Percentiles rank a stretch among this genome's conserved stretches.
Evolutionary conservation across 2,329 filamentous ascomycete species (phyloP).

Genomic region (Aspergillus bombycis): DNA sequence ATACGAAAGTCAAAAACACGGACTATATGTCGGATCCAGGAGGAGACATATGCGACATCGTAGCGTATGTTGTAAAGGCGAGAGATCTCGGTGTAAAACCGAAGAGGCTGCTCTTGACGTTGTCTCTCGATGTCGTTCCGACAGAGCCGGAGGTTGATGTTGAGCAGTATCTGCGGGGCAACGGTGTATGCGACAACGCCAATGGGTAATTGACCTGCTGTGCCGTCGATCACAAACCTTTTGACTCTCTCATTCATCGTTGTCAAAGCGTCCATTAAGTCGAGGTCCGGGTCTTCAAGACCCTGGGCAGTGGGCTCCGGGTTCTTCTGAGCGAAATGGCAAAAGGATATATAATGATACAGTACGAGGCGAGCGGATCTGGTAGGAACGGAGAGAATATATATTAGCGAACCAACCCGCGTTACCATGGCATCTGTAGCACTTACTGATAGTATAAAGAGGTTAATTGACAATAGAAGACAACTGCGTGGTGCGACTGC

Average conservation of each 20-base stretch:
- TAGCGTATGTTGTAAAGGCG: neutral
- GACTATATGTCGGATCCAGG: neutral
- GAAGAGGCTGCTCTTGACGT: neutral
- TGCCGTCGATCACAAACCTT: neutral
- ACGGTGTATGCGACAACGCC: neutral
- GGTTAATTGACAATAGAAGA: neutral
- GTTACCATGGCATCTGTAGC: too few species aligned
- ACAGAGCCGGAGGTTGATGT: neutral
- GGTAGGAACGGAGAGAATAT: neutral
- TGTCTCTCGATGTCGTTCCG: neutral
- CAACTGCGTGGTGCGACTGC: neutral
- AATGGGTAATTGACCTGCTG: neutral
- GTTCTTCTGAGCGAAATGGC: neutral
- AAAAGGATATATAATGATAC: neutral
- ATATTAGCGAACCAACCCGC: neutral
- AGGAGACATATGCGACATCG: neutral
- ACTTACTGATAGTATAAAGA: neutral
- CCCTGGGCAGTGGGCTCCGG: neutral
- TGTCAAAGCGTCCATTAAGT: neutral
- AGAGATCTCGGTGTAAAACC: neutral
- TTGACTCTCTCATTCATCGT: neutral
- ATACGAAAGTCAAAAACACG: neutral
- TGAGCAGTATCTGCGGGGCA: neutral
- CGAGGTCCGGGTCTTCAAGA: neutral
- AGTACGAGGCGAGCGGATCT: neutral